These are phyloP conservation scores for Paraconiothyrium sp. DNA, from an alignment of 2,329 filamentous ascomycete species.

Conservation along the genomic window DNA sequence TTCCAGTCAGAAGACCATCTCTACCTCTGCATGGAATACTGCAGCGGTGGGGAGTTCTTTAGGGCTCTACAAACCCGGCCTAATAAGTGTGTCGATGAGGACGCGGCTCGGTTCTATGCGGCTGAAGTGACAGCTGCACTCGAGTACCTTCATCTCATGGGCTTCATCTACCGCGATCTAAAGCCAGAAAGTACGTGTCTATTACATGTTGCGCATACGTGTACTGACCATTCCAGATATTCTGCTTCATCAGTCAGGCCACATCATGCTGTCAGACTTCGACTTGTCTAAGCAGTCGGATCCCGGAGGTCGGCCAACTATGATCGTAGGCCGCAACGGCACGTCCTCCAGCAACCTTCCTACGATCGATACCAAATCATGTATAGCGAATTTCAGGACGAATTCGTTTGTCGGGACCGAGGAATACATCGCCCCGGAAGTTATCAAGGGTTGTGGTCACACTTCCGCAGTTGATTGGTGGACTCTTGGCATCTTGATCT, in stretches of 20 bases:
- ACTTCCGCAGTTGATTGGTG: constrained; percentile 99
- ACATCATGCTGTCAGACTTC: constrained; percentile 99
- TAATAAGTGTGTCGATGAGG: constrained; percentile 96
- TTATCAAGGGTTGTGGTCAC: constrained; percentile 98
- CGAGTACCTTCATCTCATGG: constrained; percentile 98
- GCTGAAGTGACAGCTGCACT: constrained; percentile 96
- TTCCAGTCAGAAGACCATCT: constrained; percentile 99
- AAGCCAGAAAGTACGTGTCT: constrained; percentile 87
- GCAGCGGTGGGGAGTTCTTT: constrained; percentile 98
- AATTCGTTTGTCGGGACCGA: constrained; percentile 99
- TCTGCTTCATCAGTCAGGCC: constrained; percentile 96
- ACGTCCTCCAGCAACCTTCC: constrained; percentile 86
- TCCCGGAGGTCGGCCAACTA: constrained; percentile 92
- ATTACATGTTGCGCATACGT: neutral
- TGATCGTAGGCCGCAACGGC: constrained; percentile 89
- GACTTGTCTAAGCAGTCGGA: constrained; percentile 98
- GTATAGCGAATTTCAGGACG: constrained; percentile 96
- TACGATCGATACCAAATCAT: constrained; percentile 98
- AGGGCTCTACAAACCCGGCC: constrained; percentile 93
- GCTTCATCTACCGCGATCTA: constrained; percentile 97
- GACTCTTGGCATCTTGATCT: constrained; percentile 96
- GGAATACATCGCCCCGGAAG: constrained; percentile 98
- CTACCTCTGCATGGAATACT: constrained; percentile 99
- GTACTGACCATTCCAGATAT: constrained; percentile 74
- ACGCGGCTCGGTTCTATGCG: constrained; percentile 96